phyloP scores from a whole-genome alignment of 179 eudicot genomes.

The Beta macrorhiza region DNA sequence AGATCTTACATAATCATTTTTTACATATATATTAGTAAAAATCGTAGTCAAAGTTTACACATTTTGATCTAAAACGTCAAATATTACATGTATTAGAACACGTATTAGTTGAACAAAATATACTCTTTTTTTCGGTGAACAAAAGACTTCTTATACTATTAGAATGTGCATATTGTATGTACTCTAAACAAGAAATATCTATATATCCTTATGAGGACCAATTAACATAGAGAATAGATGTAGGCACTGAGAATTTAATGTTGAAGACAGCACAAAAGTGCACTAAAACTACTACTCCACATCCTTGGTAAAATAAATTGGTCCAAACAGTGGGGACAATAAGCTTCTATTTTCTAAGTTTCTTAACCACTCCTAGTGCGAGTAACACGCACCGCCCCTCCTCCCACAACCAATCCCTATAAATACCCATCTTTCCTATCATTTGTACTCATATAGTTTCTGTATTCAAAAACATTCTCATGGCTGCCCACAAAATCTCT shows the following conservation, averaged over 20 bases:
- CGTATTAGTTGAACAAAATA: too few relatives aligned
- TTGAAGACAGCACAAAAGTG: constrained; percentile 36
- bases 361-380: constrained; percentile 31
- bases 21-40: too few relatives aligned
- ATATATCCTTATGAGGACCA: not conserved
- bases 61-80: too few relatives aligned
- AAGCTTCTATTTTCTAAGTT: constrained; percentile 27
- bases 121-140: too few relatives aligned
- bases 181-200: not conserved
- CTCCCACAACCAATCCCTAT: constrained; percentile 36
- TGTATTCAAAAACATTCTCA: constrained; percentile 26
- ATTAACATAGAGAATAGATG: not conserved
- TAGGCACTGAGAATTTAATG: constrained; percentile 17
- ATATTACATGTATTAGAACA: too few relatives aligned
- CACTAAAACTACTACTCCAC: constrained; percentile 19
- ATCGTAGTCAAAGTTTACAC: too few relatives aligned
- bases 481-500: constrained; percentile 39
- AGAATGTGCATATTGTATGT: too few relatives aligned
- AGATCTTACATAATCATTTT: too few relatives aligned
- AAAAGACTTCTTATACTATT: too few relatives aligned
- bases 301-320: constrained; percentile 14
- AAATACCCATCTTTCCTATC: constrained; percentile 30
- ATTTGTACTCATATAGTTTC: constrained; percentile 22
- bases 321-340: constrained; percentile 31
- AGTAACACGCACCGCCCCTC: constrained; percentile 29